Evolutionary conservation across 2,329 filamentous ascomycete species (phyloP).

Genomic region (Blumeria hordei): DNA sequence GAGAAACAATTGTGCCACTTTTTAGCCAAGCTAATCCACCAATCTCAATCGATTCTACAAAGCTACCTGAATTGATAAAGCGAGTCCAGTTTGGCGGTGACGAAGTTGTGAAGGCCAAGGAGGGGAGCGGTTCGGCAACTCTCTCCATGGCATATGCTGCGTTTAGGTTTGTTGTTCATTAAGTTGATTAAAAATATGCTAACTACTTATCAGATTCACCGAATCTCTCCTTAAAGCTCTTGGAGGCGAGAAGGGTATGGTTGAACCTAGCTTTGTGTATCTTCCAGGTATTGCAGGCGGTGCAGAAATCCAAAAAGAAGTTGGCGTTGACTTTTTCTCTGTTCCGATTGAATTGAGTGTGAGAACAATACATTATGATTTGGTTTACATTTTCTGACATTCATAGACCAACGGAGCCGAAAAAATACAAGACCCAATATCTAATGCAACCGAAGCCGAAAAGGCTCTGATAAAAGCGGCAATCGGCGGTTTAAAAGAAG

Average conservation of each 20-base stretch:
- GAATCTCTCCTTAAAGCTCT: slow-evolving; percentile 88
- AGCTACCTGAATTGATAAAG: slow-evolving; percentile 75
- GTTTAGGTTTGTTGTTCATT: slow-evolving; percentile 39
- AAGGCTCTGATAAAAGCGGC: slow-evolving; percentile 60
- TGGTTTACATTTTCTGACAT: slow-evolving; percentile 12
- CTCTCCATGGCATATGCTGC: slow-evolving; percentile 92
- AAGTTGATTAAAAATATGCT: not conserved
- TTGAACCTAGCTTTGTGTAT: slow-evolving; percentile 92
- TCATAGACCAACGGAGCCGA: slow-evolving; percentile 55
- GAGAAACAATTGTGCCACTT: slow-evolving; percentile 91
- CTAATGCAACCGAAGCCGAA: slow-evolving; percentile 60
- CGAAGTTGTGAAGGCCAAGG: slow-evolving; percentile 88
- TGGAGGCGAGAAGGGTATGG: slow-evolving; percentile 74
- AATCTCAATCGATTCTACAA: slow-evolving; percentile 64
- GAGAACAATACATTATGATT: slow-evolving; percentile 21
- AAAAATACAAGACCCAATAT: slow-evolving; percentile 63
- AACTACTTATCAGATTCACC: slow-evolving; percentile 40
- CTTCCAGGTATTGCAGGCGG: slow-evolving; percentile 74
- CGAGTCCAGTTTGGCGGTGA: slow-evolving; percentile 97
- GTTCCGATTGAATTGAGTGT: slow-evolving; percentile 88
- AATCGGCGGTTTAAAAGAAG: slow-evolving; percentile 61
- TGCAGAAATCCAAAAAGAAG: slow-evolving; percentile 61
- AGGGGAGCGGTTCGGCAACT: slow-evolving; percentile 71
- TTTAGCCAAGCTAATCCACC: slow-evolving; percentile 75
- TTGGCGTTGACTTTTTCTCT: slow-evolving; percentile 82